These are phyloP conservation scores for Pogostemon cablin DNA, from an alignment of 257 asterid species.

Conservation along the genomic window DNA sequence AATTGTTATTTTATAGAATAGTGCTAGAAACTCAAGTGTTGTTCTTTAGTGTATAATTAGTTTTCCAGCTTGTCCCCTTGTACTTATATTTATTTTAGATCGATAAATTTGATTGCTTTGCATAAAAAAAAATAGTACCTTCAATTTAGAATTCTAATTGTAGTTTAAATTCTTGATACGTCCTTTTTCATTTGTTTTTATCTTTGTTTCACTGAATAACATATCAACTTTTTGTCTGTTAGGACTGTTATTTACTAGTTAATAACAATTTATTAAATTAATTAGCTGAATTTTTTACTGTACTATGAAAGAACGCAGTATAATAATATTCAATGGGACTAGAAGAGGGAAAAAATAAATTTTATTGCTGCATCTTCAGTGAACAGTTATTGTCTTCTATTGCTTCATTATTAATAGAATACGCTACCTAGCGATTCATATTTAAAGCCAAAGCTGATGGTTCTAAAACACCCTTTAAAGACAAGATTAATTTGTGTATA, in stretches of 20 bases:
- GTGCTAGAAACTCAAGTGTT: too few relatives aligned
- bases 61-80: too few relatives aligned
- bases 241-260: neutral
- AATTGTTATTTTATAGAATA: too few relatives aligned
- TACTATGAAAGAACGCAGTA: neutral
- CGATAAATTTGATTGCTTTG: too few relatives aligned
- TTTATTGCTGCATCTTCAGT: neutral
- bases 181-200: neutral
- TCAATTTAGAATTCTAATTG: neutral
- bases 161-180: neutral
- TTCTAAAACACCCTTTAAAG: slow-evolving; percentile 7
- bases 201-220: neutral
- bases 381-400: neutral
- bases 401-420: neutral
- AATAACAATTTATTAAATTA: neutral
- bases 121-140: too few relatives aligned
- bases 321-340: neutral
- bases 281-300: neutral
- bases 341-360: neutral
- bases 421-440: neutral
- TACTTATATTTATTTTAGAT: too few relatives aligned
- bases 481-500: neutral
- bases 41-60: too few relatives aligned
- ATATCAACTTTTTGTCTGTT: neutral
- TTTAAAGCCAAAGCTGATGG: neutral